Evolutionary conservation across 192 early-diverging fungal species (phyloP), one percentile per base, ranked within the genome.

Genomic region (Phycomyces nitens): DNA sequence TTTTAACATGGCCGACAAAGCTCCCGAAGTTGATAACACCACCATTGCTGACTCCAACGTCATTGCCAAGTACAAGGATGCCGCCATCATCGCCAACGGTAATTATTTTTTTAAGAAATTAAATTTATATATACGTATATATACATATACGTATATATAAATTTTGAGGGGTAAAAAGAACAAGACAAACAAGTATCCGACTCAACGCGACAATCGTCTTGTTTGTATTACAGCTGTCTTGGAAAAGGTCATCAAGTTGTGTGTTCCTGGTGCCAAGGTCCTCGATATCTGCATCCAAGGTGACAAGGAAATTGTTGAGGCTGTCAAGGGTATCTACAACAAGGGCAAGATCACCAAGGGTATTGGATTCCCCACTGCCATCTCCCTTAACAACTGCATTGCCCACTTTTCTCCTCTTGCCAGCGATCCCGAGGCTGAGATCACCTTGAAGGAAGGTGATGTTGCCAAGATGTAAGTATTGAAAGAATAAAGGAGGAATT

Each of bases 41-140:
- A 82, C 81, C 64, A 83, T 93, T 58, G 79, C 81, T 57, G 86
- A 92, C 80, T 71, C 82, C 29, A 80, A 78, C 65, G 91, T 94
- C 26, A 80, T 96, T 68, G 89, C 84, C 66, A 95, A 95, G 81
- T 98, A 96, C 88, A 89, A 90, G 83, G 86, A 89, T 43, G 92
- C 93, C 27, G 93, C 93, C 47, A 88, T 90, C 20, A 91, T 96
- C 65, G 81, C 92, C 69, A 94, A 95, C 78, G 80, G 86, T 93
- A 82, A 58, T 78, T 71, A 27, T 49, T 26, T 12, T 53, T n/a
- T n/a, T n/a, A n/a, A n/a, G n/a, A 27, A 16, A n/a, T 20, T 10
- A 16, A 26, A 1, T 10, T 56, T 44, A 38, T 24, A 24, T 21
- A 27, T 27, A n/a, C 9, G 43, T 51, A 14, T 40, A 18, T 47